Evolutionary conservation across 306 rosid genomes (phyloP), one percentile per base, ranked within the genome.

Genomic region (Casuarina cunninghamiana): DNA sequence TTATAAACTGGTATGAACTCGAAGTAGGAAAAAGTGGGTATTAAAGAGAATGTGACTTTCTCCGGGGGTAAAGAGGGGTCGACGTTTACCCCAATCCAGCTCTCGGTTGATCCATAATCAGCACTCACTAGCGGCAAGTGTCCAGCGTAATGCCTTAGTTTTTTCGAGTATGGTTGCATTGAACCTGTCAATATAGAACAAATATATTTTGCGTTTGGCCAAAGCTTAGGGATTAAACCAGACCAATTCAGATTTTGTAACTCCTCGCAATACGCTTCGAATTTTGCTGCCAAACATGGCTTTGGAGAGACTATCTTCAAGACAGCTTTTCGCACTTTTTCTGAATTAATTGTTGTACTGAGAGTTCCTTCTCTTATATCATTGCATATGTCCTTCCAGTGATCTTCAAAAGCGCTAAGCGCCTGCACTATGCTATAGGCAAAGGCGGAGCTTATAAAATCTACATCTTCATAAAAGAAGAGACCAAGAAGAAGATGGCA

Each of bases 31-130:
- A 95, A 91, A 57, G 97, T 91, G 0, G 98, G 98, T 3, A 95
- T 82, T 17, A 92, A 97, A 0, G 97, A 90, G 53, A 91, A 95
- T n/a, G 97, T 88, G 6, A 92, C 98, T 9, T 83, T 63, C 73
- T 95, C 97, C 1, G 98, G 96, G 2, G 89, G 83, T n/a, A 89
- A 80, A 81, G 61, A 73, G 16, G 98, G 96, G 69, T 95, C 97
- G 81, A 92, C 84, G 74, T 92, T 92, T 41, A 88, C 93, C 73
- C 98, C 98, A 46, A 95, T 95, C 98, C 98, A 95, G 67, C 98
- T 89, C 92, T 95, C 98, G 12, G 97, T 95, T 6, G 98, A 95
- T 9, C 98, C 98, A 83, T 95, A 95, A 1, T 91, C 98, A 49
- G 92, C 98, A 80, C 97, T 91, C 37, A 95, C 87, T 48, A 95